Conservation (phyloP, 2,329 filamentous ascomycete species). For the Ophiostoma triangulosporum region DNA sequence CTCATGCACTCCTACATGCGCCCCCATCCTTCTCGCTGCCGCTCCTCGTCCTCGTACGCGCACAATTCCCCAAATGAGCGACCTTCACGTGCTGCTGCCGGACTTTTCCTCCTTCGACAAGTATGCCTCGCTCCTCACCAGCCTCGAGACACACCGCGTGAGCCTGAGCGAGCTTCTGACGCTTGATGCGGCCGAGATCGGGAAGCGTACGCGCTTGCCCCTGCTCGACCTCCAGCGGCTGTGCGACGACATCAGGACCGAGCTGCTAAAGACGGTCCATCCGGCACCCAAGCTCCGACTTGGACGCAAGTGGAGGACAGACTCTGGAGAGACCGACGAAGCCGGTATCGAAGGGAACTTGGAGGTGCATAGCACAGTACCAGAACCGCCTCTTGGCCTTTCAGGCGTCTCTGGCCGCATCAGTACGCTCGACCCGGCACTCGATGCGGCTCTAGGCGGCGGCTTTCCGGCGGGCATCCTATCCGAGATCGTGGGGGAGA, state of each 20-base stretch:
- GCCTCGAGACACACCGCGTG: constrained; percentile 64
- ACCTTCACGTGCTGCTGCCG: constrained; percentile 72
- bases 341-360: too few species aligned
- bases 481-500: constrained; percentile 85
- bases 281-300: neutral
- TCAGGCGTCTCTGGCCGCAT: constrained; percentile 33
- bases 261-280: neutral
- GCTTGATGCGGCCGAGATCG: constrained; percentile 68
- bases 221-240: constrained; percentile 68
- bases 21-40: neutral
- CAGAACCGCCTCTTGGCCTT: neutral
- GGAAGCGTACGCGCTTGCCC: constrained; percentile 72
- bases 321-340: neutral
- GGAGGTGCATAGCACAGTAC: too few species aligned
- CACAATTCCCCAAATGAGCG: constrained; percentile 47
- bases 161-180: constrained; percentile 76
- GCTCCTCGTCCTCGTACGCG: neutral
- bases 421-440: constrained; percentile 61
- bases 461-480: constrained; percentile 72
- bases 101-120: constrained; percentile 53
- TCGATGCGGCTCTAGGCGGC: constrained; percentile 66
- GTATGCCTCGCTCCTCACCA: constrained; percentile 63
- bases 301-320: constrained; percentile 14
- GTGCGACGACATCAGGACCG: constrained; percentile 21
- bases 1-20: neutral